Evolutionary conservation across 1,284 basidiomycete species (phyloP).

Genomic region (Heterobasidion occidentale): DNA sequence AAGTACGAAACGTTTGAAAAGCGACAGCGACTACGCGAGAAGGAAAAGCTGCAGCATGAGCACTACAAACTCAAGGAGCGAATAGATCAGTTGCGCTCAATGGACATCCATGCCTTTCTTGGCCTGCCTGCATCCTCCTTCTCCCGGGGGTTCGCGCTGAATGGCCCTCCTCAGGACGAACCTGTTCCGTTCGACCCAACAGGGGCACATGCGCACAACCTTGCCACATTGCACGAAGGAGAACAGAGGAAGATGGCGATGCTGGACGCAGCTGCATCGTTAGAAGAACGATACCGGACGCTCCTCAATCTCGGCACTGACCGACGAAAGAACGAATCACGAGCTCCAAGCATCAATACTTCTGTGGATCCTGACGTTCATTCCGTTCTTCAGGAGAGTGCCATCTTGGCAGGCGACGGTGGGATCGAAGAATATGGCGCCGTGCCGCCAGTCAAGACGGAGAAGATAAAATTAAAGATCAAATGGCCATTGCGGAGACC

Average conservation of each 20-base stretch:
- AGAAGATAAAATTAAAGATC: slow-evolving; percentile 32
- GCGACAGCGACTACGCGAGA: slow-evolving; percentile 76
- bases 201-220: slow-evolving; percentile 1
- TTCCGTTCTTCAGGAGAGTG: slow-evolving; percentile 7
- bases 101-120: slow-evolving; percentile 67
- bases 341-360: slow-evolving; percentile 4
- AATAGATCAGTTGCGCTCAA: slow-evolving; percentile 73
- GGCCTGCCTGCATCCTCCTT: slow-evolving; percentile 50
- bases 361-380: slow-evolving; percentile 10
- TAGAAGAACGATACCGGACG: slow-evolving; percentile 65
- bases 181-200: slow-evolving; percentile 1
- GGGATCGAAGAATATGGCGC: slow-evolving; percentile 10
- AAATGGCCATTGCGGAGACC: slow-evolving; percentile 20
- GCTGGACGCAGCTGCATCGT: slow-evolving; percentile 51
- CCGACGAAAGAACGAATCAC: slow-evolving; percentile 18
- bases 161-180: not conserved
- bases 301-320: slow-evolving; percentile 48
- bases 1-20: slow-evolving; percentile 86
- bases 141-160: not conserved
- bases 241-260: slow-evolving; percentile 65
- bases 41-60: slow-evolving; percentile 85
- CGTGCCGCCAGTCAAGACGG: not conserved
- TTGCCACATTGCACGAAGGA: slow-evolving; percentile 39
- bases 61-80: slow-evolving; percentile 87
- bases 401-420: slow-evolving; percentile 7